Base-by-base conservation (phyloP, 2,329 filamentous ascomycete genomes). In the Talaromyces sp. region DNA sequence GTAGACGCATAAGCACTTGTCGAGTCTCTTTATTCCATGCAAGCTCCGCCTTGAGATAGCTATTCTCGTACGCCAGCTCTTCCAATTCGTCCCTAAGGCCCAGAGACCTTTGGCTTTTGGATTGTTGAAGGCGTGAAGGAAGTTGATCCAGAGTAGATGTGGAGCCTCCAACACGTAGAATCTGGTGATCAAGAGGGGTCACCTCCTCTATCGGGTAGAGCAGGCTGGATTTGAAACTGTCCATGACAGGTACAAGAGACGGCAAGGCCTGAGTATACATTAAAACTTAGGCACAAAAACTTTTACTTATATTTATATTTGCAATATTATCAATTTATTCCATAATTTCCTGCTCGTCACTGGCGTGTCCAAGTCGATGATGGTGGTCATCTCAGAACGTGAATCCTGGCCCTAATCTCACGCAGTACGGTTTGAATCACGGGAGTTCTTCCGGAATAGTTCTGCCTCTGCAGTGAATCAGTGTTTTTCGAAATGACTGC, bases 11-110 rank as follows among this genome's bases (percentile, higher is more conserved):
- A 10, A 64, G 50, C 4, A 33, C 54, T 35, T 47, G 14, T 47
- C 31, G 14, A 7, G 54, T 37, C 19, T 64, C 43, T 35, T 64
- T 14, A 22, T 58, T 64, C 54, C 43, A 64, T 24, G 57, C 7
- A 6, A 64, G 54, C 43, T 64, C 47, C 4, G 43, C 33, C 35
- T 41, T 58, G 4, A 64, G 54, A 52, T 64, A 64, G 39, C 62
- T 64, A 31, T 60, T 64, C 22, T 64, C 24, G 19, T 64, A 64
- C 3, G 31, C 62, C 7, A 64, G 31, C 16, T 64, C 24, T 27
- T 64, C 43, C 7, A 64, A 14, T 19, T 64, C 43, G 14, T 59
- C 16, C 27, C 57, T 24, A n/a, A 52, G 27, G 39, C 47, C 31
- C n/a, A 35, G 31, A 19, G 54, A 39, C 14, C 33, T 33, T 35